Conservation (phyloP, 1,284 basidiomycete species). For the Sutorius eximius region DNA sequence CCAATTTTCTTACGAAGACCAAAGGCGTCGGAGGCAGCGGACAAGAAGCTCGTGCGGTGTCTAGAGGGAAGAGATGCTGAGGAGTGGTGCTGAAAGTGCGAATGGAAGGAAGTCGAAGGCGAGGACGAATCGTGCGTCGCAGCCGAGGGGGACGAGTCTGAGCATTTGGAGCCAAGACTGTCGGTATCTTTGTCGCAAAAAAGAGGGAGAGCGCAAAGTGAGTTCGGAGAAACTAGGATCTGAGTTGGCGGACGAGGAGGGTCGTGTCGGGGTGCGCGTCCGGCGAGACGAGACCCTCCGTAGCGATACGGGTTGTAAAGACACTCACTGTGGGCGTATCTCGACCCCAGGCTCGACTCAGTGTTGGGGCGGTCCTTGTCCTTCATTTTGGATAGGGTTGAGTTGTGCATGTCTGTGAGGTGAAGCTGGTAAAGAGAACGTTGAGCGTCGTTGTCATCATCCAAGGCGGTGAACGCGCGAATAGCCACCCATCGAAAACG, state of each 20-base stretch:
- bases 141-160: slow-evolving; percentile 20
- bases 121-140: slow-evolving; percentile 12
- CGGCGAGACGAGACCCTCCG: slow-evolving; percentile 1
- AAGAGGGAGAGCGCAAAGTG: neutral
- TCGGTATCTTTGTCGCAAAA: slow-evolving; percentile 18
- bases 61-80: slow-evolving; percentile 17
- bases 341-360: slow-evolving; percentile 5
- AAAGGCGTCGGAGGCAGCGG: slow-evolving; percentile 56
- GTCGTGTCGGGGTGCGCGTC: slow-evolving; percentile 4
- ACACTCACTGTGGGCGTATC: slow-evolving; percentile 16
- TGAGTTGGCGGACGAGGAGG: neutral
- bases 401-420: neutral
- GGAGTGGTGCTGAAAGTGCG: slow-evolving; percentile 5
- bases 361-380: slow-evolving; percentile 17
- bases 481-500: slow-evolving; percentile 16
- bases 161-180: slow-evolving; percentile 10
- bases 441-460: slow-evolving; percentile 5
- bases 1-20: slow-evolving; percentile 48
- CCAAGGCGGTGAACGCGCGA: slow-evolving; percentile 23
- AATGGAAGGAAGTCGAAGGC: slow-evolving; percentile 1
- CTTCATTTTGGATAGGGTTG: slow-evolving; percentile 6
- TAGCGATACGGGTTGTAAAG: neutral
- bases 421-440: slow-evolving; percentile 11
- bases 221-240: slow-evolving; percentile 9
- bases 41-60: slow-evolving; percentile 49